A percentile compares a stretch with the other conserved stretches of the same genome.
These are phyloP conservation scores for Chaetothyriales sp. DNA, from an alignment of 2,329 filamentous ascomycete genomes.

Conservation along the genomic window DNA sequence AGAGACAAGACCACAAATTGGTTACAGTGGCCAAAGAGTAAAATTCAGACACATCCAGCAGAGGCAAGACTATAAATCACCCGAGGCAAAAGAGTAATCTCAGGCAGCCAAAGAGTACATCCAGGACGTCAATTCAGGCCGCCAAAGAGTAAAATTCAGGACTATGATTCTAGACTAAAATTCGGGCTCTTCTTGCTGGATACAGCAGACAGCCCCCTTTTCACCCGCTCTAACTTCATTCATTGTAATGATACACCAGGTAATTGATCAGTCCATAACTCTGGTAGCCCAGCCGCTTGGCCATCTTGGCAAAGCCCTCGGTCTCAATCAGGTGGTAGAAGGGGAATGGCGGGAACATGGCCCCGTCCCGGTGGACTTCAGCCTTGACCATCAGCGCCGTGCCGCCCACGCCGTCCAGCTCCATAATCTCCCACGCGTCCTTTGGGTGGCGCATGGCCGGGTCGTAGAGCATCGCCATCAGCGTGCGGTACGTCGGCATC, in stretches of 20 bases:
- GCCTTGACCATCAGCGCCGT: constrained; percentile 89
- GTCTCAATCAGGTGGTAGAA: constrained; percentile 98
- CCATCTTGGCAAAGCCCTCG: constrained; percentile 97
- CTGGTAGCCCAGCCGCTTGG: constrained; percentile 70
- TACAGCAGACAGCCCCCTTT: neutral
- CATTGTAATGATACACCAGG: constrained; percentile 47
- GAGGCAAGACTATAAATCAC: no score
- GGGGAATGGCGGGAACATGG: constrained; percentile 94
- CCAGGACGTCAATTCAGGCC: no score
- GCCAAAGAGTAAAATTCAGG: no score
- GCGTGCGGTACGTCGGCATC: constrained; percentile 76
- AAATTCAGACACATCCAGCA: no score
- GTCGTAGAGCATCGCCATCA: constrained; percentile 74
- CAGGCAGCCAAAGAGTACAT: no score
- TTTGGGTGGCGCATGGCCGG: constrained; percentile 29
- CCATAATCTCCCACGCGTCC: constrained; percentile 40
- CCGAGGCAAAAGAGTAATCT: no score
- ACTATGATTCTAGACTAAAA: no score
- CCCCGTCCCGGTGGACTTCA: constrained; percentile 89
- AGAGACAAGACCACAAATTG: no score
- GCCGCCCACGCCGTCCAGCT: constrained; percentile 84
- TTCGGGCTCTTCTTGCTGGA: no score
- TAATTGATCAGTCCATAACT: constrained; percentile 90
- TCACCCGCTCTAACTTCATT: neutral
- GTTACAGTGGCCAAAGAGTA: no score